Evolutionary conservation across 1,284 basidiomycete species (phyloP), one percentile per base, ranked within the genome.

Genomic region (Irpex lacteus): DNA sequence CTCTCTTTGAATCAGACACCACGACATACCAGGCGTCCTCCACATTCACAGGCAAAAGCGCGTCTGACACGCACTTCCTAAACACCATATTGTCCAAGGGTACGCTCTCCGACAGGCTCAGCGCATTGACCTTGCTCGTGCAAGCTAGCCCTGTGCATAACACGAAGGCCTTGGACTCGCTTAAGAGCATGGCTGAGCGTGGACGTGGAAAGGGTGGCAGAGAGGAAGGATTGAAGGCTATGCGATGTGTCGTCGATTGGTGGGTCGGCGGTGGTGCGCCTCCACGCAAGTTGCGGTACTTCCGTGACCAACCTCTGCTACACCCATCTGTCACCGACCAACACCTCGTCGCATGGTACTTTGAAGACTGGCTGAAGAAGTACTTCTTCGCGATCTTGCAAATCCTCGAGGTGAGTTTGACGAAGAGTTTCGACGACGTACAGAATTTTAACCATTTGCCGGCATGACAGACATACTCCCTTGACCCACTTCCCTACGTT

Each of bases 351-450:
- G 68, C 92, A 2, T 99, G 91, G 89, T 91, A 91, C 66, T 99
- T 97, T 74, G 98, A 99, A 75, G 96, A 99, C 72, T 96, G 94
- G 89, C 78, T 98, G 63, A 99, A 99, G 79, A 96, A 95, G 71
- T 98, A 91, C 77, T 98, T 98, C 81, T 98, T 98, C 78, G 89
- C 89, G 15, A 80, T 98, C 55, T 84, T 99, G 6, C 93, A 98
- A 74, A 86, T 94, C 50, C 86, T 99, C 49, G 97, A 99, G 85
- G 92, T 91, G 50, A 60, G 68, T 65, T 2, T 11, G 47, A 34
- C n/a, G 49, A 26, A 3, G 47, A 21, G 19, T 52, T 19, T 19
- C 3, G 3, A 8, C 18, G 7, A 8, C 18, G 7, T n/a, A 21
- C 5, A 8, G 8, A 52, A 21, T 5, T 2, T 5, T 52, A 5